A percentile compares a stretch with the other conserved stretches of the same genome.
phyloP scores from a whole-genome alignment of 73 alveolate species.

The Stentor roeselii region DNA sequence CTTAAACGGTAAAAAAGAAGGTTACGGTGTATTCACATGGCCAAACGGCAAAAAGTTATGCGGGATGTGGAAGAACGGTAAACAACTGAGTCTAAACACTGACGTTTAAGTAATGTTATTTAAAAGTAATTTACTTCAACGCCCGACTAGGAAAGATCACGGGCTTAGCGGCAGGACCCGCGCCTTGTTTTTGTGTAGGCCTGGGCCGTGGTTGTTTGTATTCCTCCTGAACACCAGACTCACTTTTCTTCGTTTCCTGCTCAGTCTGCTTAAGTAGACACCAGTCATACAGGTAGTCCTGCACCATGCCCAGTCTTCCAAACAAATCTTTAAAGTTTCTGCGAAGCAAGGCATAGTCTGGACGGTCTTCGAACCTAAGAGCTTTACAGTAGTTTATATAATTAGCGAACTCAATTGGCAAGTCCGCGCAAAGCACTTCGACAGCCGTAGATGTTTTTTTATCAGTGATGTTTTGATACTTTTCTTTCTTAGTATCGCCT shows the following conservation, averaged over 20 bases:
- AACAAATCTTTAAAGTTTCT: slow-evolving; percentile 44
- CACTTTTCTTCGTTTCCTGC: neutral
- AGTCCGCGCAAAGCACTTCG: slow-evolving; percentile 71
- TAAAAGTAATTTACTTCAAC: neutral
- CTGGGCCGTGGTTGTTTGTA: slow-evolving; percentile 6
- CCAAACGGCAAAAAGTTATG: too few species aligned
- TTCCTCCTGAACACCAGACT: neutral
- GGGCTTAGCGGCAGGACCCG: neutral
- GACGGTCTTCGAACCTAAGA: slow-evolving; percentile 66
- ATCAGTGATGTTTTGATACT: slow-evolving; percentile 67
- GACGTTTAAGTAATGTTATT: neutral
- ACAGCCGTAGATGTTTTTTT: slow-evolving; percentile 65
- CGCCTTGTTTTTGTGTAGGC: neutral
- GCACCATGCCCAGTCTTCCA: slow-evolving; percentile 37
- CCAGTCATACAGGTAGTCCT: slow-evolving; percentile 23
- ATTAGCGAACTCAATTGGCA: slow-evolving; percentile 49
- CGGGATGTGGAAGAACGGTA: too few species aligned
- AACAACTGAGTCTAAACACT: too few species aligned
- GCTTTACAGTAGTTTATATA: slow-evolving; percentile 42
- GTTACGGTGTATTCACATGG: slow-evolving; percentile 22
- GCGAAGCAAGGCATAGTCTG: slow-evolving; percentile 55
- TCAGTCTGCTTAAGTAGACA: neutral
- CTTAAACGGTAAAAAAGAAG: slow-evolving; percentile 15
- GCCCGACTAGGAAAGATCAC: neutral
- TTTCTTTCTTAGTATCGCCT: slow-evolving; percentile 77